A percentile compares a stretch with the other conserved stretches of the same genome.
Conservation (phyloP, 306 rosid genomes). For the Elaeagnus macrophylla region DNA sequence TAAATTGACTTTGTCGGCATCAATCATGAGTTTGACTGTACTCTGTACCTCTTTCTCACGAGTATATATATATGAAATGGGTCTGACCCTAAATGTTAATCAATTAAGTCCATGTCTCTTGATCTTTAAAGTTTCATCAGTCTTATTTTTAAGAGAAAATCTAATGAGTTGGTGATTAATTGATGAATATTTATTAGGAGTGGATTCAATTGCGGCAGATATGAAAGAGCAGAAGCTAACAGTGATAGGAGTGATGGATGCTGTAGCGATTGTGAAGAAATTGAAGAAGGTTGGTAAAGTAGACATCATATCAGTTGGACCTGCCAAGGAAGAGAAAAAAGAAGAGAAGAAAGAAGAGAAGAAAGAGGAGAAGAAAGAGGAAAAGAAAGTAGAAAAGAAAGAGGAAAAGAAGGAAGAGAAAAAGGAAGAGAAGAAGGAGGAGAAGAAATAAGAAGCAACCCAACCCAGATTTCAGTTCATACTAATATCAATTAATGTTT, state of each 20-base stretch:
- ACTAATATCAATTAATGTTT: no score
- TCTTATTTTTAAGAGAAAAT: no score
- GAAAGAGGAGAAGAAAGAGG: background rate
- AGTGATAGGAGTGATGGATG: conserved; percentile 13
- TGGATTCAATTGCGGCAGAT: conserved; percentile 16
- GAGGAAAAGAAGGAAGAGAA: no score
- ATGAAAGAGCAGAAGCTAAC: conserved; percentile 15
- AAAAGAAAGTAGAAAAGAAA: background rate
- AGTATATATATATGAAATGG: no score
- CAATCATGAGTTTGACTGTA: background rate
- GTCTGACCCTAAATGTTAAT: no score
- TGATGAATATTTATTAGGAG: conserved; percentile 4
- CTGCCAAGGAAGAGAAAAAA: conserved; percentile 4
- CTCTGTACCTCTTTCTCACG: background rate
- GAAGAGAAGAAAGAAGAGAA: conserved; percentile 2
- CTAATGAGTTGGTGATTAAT: background rate
- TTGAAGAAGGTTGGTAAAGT: conserved; percentile 20
- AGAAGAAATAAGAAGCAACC: no score
- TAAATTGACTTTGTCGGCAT: background rate
- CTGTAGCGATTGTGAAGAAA: conserved; percentile 17
- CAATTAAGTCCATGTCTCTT: no score
- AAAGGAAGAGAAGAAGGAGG: no score
- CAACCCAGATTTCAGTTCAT: no score
- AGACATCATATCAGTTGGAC: conserved; percentile 12
- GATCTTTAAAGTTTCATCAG: no score